Conservation (phyloP, 345 rosid species). For the Toxicodendron radicans region DNA sequence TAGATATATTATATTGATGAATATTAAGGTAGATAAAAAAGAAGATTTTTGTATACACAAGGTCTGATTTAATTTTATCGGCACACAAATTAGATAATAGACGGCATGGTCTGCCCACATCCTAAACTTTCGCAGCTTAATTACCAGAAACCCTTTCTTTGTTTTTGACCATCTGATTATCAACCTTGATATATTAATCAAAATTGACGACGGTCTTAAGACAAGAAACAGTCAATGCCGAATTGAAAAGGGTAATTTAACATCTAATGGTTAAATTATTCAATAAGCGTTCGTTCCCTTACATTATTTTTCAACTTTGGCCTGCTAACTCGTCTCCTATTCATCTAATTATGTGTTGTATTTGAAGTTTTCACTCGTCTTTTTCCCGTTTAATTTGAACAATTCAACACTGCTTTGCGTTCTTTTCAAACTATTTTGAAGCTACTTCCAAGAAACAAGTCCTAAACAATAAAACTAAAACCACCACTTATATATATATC, state of each 20-base stretch:
- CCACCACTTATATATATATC: not conserved
- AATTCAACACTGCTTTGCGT: not conserved
- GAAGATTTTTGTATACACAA: no score
- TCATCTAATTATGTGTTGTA: not conserved
- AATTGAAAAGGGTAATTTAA: not conserved
- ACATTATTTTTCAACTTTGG: not conserved
- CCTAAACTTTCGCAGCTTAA: no score
- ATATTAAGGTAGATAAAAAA: no score
- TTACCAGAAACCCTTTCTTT: not conserved
- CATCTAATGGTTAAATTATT: not conserved
- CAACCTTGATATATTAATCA: no score
- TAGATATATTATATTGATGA: no score
- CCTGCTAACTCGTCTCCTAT: not conserved
- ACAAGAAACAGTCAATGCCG: not conserved
- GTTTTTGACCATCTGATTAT: not conserved
- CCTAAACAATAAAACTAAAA: not conserved
- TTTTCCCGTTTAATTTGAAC: not conserved
- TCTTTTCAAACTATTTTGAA: conserved; percentile 2
- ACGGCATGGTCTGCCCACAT: no score
- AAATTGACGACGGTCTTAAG: not conserved
- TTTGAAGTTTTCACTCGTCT: conserved; percentile 3
- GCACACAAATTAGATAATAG: no score
- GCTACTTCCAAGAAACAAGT: conserved; percentile 22
- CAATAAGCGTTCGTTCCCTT: not conserved
- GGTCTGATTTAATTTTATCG: no score